phyloP scores from a whole-genome alignment of 148 eudicot species.

The Suaeda aralocaspica region DNA sequence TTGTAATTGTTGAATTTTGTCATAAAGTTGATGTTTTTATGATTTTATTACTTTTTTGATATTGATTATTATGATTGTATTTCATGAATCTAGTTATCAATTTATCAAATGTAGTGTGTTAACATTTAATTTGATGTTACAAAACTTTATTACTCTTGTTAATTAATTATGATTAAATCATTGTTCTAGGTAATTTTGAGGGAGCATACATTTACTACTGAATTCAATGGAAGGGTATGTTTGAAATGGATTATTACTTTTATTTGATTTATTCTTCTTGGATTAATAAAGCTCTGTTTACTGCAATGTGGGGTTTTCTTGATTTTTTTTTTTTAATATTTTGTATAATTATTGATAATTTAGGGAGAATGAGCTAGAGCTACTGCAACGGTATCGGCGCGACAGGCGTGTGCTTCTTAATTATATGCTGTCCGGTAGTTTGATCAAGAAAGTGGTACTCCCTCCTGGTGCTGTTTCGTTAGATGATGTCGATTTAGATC shows the following conservation, averaged over 20 bases:
- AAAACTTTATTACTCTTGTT: neutral
- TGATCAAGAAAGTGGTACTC: slow-evolving; percentile 88
- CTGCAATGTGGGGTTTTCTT: neutral
- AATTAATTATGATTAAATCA: neutral
- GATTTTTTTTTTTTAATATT: neutral
- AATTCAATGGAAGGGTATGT: slow-evolving; percentile 33
- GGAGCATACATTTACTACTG: slow-evolving; percentile 11
- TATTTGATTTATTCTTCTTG: neutral
- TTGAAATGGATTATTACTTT: neutral
- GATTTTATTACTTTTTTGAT: neutral
- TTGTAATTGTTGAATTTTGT: neutral
- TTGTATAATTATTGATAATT: neutral
- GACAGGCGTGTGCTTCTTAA: slow-evolving; percentile 82
- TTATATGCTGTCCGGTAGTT: slow-evolving; percentile 85
- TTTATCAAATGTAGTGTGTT: neutral
- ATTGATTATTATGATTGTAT: neutral
- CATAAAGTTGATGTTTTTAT: neutral
- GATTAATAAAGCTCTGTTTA: neutral
- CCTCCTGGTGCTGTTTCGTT: slow-evolving; percentile 99
- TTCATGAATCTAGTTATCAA: neutral
- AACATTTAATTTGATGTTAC: neutral
- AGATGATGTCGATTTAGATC: slow-evolving; percentile 99
- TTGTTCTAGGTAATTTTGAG: slow-evolving; percentile 4
- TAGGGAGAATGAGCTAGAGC: slow-evolving; percentile 74
- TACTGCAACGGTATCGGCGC: slow-evolving; percentile 77